A percentile compares a stretch with the other conserved stretches of the same genome.
phyloP scores from a whole-genome alignment of 75 land plant species.

The Ceratopteris richardii region DNA sequence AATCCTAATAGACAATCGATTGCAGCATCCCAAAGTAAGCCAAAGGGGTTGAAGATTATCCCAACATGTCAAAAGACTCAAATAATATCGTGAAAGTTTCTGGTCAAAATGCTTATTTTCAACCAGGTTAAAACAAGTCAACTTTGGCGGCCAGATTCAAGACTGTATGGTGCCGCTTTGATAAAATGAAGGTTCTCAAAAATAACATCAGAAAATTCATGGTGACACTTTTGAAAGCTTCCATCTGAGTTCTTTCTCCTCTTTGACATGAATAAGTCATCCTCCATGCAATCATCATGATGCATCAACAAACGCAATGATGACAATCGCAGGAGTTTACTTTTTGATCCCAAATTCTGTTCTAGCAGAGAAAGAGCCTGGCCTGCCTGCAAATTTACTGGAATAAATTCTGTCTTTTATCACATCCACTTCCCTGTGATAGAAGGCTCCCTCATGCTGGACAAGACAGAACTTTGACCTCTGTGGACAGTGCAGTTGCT shows the following conservation, averaged over 20 bases:
- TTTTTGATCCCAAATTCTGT: constrained; percentile 39
- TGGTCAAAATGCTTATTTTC: constrained; percentile 40
- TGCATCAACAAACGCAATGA: constrained; percentile 60
- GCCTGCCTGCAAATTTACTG: not conserved
- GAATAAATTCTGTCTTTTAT: not conserved
- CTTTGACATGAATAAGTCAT: constrained; percentile 1
- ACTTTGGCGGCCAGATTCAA: constrained; percentile 47
- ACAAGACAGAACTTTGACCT: constrained; percentile 22
- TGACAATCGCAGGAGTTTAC: constrained; percentile 55
- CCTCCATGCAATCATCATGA: constrained; percentile 34
- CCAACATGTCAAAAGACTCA: constrained; percentile 52
- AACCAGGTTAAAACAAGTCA: constrained; percentile 41
- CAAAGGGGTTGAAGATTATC: constrained; percentile 63
- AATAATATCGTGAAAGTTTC: constrained; percentile 35
- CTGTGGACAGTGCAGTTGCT: constrained; percentile 57
- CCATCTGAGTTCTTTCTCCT: constrained; percentile 7
- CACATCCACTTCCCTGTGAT: not conserved
- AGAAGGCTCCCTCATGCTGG: not conserved
- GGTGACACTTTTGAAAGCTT: not conserved
- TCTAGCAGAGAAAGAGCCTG: constrained; percentile 16
- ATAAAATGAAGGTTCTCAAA: constrained; percentile 45
- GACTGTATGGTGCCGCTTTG: constrained; percentile 46
- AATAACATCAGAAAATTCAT: constrained; percentile 28
- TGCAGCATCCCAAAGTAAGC: constrained; percentile 52
- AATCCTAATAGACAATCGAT: constrained; percentile 51